Percentiles rank a stretch among this genome's conserved stretches.
These are phyloP conservation scores for Tylopilus balloui DNA, from an alignment of 768 basidiomycete genomes.

Conservation along the genomic window DNA sequence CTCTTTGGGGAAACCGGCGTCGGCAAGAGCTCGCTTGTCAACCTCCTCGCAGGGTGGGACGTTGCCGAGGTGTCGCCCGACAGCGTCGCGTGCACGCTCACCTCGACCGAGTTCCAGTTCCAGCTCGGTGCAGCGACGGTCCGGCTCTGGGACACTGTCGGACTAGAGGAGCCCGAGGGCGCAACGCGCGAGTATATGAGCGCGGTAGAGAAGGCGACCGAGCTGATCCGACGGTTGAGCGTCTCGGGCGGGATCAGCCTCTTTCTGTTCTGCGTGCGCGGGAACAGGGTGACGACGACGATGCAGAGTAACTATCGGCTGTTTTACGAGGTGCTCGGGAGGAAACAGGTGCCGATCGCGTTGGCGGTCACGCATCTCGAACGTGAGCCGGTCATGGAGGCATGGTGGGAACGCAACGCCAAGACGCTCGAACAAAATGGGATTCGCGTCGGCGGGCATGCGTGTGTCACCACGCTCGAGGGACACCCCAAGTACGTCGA, in stretches of 20 bases:
- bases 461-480: constrained; percentile 26
- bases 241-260: constrained; percentile 28
- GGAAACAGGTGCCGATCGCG: constrained; percentile 34
- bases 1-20: constrained; percentile 40
- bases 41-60: constrained; percentile 35
- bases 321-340: constrained; percentile 40
- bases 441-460: constrained; percentile 24
- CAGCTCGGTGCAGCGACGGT: constrained; percentile 19
- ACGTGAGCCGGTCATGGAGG: constrained; percentile 27
- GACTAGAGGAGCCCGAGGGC: constrained; percentile 25
- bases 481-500: constrained; percentile 19
- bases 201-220: constrained; percentile 27
- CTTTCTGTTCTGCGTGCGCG: constrained; percentile 33
- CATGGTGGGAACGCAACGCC: constrained; percentile 30
- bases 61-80: constrained; percentile 24
- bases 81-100: constrained; percentile 32
- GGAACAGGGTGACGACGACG: constrained; percentile 25
- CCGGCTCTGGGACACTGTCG: constrained; percentile 33
- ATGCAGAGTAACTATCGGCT: constrained; percentile 31
- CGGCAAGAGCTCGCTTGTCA: constrained; percentile 34
- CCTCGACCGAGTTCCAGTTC: constrained; percentile 24
- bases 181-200: constrained; percentile 18
- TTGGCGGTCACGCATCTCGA: constrained; percentile 40
- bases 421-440: constrained; percentile 14
- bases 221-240: constrained; percentile 30